Percentiles rank a stretch among this genome's conserved stretches.
Conservation (phyloP, 2,329 filamentous ascomycete species). For the Dichotomopilus funicola region DNA sequence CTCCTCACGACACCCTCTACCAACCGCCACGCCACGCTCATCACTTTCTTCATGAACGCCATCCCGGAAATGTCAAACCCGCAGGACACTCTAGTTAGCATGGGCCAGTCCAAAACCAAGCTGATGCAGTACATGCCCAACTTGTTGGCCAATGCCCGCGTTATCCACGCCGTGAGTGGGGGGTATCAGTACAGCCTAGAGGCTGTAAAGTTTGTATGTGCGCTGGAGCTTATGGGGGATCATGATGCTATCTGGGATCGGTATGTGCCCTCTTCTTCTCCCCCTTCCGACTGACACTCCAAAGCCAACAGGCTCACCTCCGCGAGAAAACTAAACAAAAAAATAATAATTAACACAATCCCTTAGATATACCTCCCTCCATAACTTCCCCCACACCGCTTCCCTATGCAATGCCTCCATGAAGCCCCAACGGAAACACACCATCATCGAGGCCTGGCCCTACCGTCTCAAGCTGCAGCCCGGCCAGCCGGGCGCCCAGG, state of each 20-base stretch:
- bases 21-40: constrained; percentile 35
- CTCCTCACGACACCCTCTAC: background rate
- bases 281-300: background rate
- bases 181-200: background rate
- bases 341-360: too few relatives aligned
- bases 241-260: background rate
- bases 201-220: background rate
- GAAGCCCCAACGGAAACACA: constrained; percentile 19
- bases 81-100: background rate
- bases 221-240: background rate
- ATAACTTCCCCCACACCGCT: background rate
- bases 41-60: constrained; percentile 38
- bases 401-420: constrained; percentile 8
- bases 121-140: background rate
- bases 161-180: too few relatives aligned
- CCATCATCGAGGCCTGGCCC: constrained; percentile 31
- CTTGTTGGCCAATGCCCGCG: background rate
- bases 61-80: constrained; percentile 17
- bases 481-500: constrained; percentile 23
- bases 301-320: too few relatives aligned
- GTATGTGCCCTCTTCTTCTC: background rate
- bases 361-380: background rate
- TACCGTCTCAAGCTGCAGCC: constrained; percentile 22
- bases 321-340: too few relatives aligned
- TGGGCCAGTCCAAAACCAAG: background rate